Evolutionary conservation across 768 basidiomycete species (phyloP).

Genomic region (Russula abietina): DNA sequence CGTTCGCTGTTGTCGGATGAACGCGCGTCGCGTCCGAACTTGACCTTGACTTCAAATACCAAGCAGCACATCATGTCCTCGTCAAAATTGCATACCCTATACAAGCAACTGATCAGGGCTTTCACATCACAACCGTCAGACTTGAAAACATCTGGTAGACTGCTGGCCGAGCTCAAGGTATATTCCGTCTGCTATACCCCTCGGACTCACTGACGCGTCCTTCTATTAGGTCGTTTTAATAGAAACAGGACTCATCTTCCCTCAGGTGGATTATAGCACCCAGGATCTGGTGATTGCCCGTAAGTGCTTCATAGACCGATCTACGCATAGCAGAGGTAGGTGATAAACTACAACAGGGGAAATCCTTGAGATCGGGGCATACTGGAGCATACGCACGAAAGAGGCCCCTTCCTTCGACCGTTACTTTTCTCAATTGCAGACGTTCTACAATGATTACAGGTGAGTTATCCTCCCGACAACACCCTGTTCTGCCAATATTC

Average conservation of each 20-base stretch:
- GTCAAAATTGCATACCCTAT: conserved; percentile 50
- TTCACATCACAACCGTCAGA: conserved; percentile 64
- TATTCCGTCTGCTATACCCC: conserved; percentile 8
- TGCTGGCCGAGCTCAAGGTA: conserved; percentile 76
- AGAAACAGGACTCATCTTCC: conserved; percentile 69
- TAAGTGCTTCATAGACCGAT: conserved; percentile 4
- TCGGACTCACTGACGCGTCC: background rate
- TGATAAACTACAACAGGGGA: conserved; percentile 51
- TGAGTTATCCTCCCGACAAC: conserved; percentile 27
- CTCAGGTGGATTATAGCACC: conserved; percentile 54
- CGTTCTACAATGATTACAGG: conserved; percentile 86
- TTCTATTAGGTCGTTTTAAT: conserved; percentile 63
- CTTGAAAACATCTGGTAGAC: conserved; percentile 54
- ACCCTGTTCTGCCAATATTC: too few relatives aligned
- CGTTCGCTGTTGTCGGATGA: conserved; percentile 27
- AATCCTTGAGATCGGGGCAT: conserved; percentile 91
- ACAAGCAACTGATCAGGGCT: conserved; percentile 59
- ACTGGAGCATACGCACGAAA: conserved; percentile 83
- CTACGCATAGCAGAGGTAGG: background rate
- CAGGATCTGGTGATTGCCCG: conserved; percentile 49
- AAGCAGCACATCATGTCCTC: conserved; percentile 39
- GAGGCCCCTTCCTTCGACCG: conserved; percentile 92
- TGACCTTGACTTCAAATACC: background rate
- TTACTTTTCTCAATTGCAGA: conserved; percentile 87
- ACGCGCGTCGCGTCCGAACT: conserved; percentile 20